Conservation (phyloP, 1,284 basidiomycete species). For the Trichosporon coremiiforme region DNA sequence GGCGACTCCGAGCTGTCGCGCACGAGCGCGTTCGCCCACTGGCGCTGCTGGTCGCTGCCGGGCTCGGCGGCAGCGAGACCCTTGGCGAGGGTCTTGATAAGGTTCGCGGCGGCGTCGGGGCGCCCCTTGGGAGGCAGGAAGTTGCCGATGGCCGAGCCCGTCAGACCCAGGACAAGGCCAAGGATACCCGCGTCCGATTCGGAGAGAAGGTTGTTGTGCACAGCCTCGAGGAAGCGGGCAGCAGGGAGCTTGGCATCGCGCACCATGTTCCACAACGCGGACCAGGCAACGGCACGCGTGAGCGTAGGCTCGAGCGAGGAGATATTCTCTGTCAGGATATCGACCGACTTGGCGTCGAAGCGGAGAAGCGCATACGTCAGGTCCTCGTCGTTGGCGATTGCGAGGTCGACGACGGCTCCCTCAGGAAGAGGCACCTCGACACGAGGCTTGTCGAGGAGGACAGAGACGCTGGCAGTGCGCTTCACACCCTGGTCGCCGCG, state of each 20-base stretch:
- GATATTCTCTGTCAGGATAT: slow-evolving; percentile 19
- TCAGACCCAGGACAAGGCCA: slow-evolving; percentile 12
- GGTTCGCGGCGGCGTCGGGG: not conserved
- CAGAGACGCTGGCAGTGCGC: slow-evolving; percentile 23
- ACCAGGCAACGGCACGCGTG: slow-evolving; percentile 26
- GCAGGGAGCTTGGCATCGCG: slow-evolving; percentile 25
- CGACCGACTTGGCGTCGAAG: slow-evolving; percentile 24
- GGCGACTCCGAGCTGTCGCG: not conserved
- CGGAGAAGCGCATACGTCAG: slow-evolving; percentile 25
- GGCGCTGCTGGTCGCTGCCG: slow-evolving; percentile 24
- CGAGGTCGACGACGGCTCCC: slow-evolving; percentile 20
- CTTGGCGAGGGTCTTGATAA: slow-evolving; percentile 5
- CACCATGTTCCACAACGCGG: slow-evolving; percentile 25
- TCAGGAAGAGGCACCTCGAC: slow-evolving; percentile 22
- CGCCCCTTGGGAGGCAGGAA: slow-evolving; percentile 14
- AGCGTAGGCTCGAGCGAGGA: slow-evolving; percentile 21
- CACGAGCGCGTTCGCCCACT: slow-evolving; percentile 19
- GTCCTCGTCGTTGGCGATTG: slow-evolving; percentile 28
- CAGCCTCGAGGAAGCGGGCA: slow-evolving; percentile 16
- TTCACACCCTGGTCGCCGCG: not conserved
- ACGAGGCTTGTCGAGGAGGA: slow-evolving; percentile 20
- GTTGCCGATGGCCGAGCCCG: not conserved
- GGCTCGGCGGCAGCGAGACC: slow-evolving; percentile 3
- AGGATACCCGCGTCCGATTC: slow-evolving; percentile 24
- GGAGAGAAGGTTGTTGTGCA: slow-evolving; percentile 8